phyloP scores from a whole-genome alignment of 1,284 basidiomycete species.

The Ceratobasidium sp. region DNA sequence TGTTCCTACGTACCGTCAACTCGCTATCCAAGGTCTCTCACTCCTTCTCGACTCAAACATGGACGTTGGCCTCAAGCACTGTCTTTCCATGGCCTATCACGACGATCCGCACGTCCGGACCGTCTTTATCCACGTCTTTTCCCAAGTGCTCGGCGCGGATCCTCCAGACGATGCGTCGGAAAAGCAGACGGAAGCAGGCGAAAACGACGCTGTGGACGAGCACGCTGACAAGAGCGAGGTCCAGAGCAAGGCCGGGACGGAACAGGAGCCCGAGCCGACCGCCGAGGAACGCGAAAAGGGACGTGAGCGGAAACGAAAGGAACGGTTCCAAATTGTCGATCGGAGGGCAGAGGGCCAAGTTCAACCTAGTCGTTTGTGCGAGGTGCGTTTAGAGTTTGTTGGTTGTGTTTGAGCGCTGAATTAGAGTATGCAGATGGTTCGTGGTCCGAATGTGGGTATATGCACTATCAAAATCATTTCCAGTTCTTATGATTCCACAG shows the following conservation, averaged over 20 bases:
- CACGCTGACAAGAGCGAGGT: not conserved
- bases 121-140: constrained; percentile 89
- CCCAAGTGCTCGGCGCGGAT: constrained; percentile 76
- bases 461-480: not conserved
- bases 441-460: constrained; percentile 68
- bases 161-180: constrained; percentile 2
- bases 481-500: constrained; percentile 40
- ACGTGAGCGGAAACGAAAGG: constrained; percentile 2
- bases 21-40: constrained; percentile 78
- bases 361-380: constrained; percentile 21
- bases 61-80: constrained; percentile 89
- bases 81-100: constrained; percentile 80
- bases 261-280: constrained; percentile 7
- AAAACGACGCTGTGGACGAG: not conserved
- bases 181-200: not conserved
- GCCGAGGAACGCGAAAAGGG: constrained; percentile 2
- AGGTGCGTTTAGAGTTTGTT: constrained; percentile 14
- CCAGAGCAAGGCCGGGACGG: constrained; percentile 4
- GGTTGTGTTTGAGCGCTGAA: constrained; percentile 2
- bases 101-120: constrained; percentile 73
- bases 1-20: constrained; percentile 63
- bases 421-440: constrained; percentile 62
- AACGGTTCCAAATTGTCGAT: constrained; percentile 17
- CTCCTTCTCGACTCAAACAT: constrained; percentile 85
- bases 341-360: constrained; percentile 20